Base-by-base conservation (phyloP, 306 rosid genomes). In the Cicer cuneatum region DNA sequence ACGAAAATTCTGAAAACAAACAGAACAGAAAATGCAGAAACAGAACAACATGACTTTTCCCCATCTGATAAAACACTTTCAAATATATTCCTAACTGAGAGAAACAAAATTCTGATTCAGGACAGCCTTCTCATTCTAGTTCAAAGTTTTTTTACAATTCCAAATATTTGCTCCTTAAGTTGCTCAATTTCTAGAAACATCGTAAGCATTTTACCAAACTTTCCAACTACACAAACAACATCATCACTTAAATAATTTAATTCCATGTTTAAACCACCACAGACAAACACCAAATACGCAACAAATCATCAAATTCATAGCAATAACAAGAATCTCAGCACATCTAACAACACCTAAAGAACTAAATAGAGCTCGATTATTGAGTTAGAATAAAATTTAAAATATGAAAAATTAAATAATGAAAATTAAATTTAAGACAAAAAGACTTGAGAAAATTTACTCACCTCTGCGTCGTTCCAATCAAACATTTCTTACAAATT, bases 381-480 rank as follows among this genome's bases (percentile, higher is more conserved):
- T 7, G 8, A 21, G 24, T 39, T 9, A 49, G 40, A 43, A 35
- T 10, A 71, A 35, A 53, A 24, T 52, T 16, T 18, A 6, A n/a
- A 19, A 48, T n/a, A 29, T 29, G 5, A 18, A 42, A 71, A 24
- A 51, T 2, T 66, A n/a, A 21, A 21, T 21, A 21, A 21, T 21
- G 39, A 15, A 33, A 71, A 41, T 7, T 2, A 16, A 4, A 18
- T n/a, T 39, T 3, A 1, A 19, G 10, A 10, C 5, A 11, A 65
- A 18, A 42, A 54, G 24, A 12, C 5, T 11, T 47, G 8, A 65
- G 48, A 64, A 19, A 73, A 15, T 38, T 14, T 0, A 66, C 79
- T 56, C 65, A 92, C 99, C 92, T 92, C 99, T 71, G 87, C 83
- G 79, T 80, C 83, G 83, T 80, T 80, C 83, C 83, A 80, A 80